phyloP scores from a whole-genome alignment of 768 basidiomycete species.

The Russula earlei region DNA sequence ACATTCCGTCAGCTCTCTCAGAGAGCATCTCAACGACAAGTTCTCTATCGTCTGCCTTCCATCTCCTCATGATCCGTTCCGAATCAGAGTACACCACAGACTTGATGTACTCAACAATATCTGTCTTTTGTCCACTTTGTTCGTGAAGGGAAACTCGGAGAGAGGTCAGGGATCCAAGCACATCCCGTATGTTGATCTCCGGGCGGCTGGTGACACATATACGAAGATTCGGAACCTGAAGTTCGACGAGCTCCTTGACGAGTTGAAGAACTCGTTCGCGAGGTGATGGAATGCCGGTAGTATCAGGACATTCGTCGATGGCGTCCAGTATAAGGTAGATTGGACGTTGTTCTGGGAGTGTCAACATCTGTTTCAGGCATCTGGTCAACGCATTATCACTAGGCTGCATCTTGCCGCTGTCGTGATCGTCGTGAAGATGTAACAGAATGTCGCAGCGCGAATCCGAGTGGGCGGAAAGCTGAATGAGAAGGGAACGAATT shows the following conservation, averaged over 20 bases:
- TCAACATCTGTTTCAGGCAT: neutral
- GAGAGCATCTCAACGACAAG: neutral
- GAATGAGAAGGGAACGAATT: too few species aligned
- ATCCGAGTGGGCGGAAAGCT: too few species aligned
- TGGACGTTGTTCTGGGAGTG: neutral
- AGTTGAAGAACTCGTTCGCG: neutral
- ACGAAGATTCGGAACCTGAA: neutral
- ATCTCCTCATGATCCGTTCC: neutral
- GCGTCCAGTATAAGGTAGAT: slow-evolving; percentile 4
- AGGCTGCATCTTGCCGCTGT: neutral
- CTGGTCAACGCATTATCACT: neutral
- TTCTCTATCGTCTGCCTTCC: neutral
- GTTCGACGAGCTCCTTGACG: neutral
- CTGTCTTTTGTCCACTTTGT: too few species aligned
- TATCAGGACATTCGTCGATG: neutral
- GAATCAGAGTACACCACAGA: too few species aligned
- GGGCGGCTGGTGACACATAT: neutral
- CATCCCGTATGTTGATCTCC: neutral
- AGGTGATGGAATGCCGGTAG: neutral
- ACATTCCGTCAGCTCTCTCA: slow-evolving; percentile 6
- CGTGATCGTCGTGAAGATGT: neutral
- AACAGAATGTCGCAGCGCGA: too few species aligned
- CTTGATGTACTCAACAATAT: too few species aligned
- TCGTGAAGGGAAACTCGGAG: neutral
- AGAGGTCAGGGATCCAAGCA: neutral